Percentiles rank a stretch among this genome's conserved stretches.
phyloP scores from a whole-genome alignment of 2,329 filamentous ascomycete genomes.

The Monosporascus ibericus region DNA sequence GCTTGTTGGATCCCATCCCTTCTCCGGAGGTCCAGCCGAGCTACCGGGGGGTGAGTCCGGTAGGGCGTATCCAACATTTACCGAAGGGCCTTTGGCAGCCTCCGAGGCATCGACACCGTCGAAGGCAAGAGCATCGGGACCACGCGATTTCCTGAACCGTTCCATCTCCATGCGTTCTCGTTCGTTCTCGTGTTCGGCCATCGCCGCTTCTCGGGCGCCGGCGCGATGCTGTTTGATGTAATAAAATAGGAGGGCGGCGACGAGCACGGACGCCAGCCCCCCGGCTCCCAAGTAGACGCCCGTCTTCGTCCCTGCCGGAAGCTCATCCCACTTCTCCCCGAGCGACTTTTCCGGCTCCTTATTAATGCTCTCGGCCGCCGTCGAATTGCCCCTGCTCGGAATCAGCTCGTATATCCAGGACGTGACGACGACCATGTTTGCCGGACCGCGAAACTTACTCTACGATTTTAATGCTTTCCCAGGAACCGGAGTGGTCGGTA shows the following conservation, averaged over 20 bases:
- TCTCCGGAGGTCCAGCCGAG: slow-evolving; percentile 21
- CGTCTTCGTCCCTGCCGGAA: slow-evolving; percentile 44
- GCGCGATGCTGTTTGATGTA: slow-evolving; percentile 49
- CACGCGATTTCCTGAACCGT: slow-evolving; percentile 39
- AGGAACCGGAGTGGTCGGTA: slow-evolving; percentile 54
- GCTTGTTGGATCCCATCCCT: slow-evolving; percentile 20
- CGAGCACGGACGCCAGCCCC: slow-evolving; percentile 31
- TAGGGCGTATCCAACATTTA: slow-evolving; percentile 27
- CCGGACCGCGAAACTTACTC: slow-evolving; percentile 33
- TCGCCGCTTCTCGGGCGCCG: slow-evolving; percentile 44
- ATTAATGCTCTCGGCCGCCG: slow-evolving; percentile 39
- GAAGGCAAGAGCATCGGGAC: slow-evolving; percentile 39
- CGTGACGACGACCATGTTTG: no score
- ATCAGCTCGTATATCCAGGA: background rate
- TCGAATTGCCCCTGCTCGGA: slow-evolving; percentile 49
- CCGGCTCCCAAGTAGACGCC: slow-evolving; percentile 46
- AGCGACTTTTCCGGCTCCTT: slow-evolving; percentile 33
- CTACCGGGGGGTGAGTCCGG: slow-evolving; percentile 21
- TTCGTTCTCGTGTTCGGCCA: slow-evolving; percentile 37
- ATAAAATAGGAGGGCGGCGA: slow-evolving; percentile 39
- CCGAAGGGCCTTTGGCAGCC: slow-evolving; percentile 23
- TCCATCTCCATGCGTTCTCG: slow-evolving; percentile 47
- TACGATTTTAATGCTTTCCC: slow-evolving; percentile 55
- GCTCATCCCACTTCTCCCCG: slow-evolving; percentile 47
- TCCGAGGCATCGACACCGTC: slow-evolving; percentile 33